phyloP scores from a whole-genome alignment of 306 rosid genomes.

The Comarum palustre region DNA sequence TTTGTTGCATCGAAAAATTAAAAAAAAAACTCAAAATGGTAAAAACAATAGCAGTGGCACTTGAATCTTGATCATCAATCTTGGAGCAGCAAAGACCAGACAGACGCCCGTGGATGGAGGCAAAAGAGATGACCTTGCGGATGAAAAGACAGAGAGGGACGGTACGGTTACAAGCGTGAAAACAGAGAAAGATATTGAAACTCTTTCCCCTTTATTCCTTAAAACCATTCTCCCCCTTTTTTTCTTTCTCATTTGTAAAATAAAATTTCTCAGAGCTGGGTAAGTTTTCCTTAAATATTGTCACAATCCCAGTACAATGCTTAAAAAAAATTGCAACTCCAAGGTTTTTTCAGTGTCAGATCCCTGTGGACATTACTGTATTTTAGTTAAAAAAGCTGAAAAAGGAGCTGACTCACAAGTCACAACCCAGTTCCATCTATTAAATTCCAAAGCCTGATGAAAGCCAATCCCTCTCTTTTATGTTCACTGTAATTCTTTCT shows the following conservation, averaged over 20 bases:
- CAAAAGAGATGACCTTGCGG: constrained; percentile 8
- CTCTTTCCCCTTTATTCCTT: background rate
- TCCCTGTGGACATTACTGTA: constrained; percentile 33
- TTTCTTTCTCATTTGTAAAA: background rate
- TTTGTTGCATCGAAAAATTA: too few species aligned
- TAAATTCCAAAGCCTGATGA: constrained; percentile 46
- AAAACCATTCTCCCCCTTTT: background rate
- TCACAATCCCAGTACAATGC: constrained; percentile 17
- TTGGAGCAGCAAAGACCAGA: background rate
- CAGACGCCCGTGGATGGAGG: constrained; percentile 31
- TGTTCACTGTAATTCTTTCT: constrained; percentile 14
- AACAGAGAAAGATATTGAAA: constrained; percentile 25
- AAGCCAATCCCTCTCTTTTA: constrained; percentile 30
- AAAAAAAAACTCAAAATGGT: too few species aligned
- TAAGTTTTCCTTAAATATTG: constrained; percentile 10
- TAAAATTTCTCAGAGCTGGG: background rate
- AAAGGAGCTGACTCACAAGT: constrained; percentile 34
- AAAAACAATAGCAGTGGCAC: background rate
- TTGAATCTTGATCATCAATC: background rate
- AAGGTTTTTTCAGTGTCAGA: constrained; percentile 41
- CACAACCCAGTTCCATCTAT: constrained; percentile 17
- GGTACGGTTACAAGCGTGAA: constrained; percentile 32
- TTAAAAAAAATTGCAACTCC: constrained; percentile 8
- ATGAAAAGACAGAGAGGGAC: constrained; percentile 2
- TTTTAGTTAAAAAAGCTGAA: constrained; percentile 28